Evolutionary conservation across 2,329 filamentous ascomycete genomes (phyloP), one percentile per base, ranked within the genome.

Genomic region (Monilinia polystroma): DNA sequence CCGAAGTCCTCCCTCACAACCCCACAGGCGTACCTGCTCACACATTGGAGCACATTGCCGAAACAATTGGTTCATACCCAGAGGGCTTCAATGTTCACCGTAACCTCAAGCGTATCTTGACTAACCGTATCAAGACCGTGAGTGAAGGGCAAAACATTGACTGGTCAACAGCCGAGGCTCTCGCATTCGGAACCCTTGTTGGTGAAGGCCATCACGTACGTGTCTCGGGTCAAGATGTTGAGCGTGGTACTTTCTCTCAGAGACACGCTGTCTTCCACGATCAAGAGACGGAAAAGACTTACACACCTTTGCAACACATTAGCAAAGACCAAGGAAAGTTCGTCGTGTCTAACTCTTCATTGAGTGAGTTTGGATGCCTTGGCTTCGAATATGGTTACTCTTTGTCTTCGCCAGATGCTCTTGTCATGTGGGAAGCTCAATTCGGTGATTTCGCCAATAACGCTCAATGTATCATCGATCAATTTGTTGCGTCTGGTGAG

Each of bases 381-480:
- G 95, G 95, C 64, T 99, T 99, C 78, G 95, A 99, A 81, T 99
- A 99, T 76, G 95, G 95, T 69, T 99, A 99, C 84, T 99, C 95
- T 3, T 83, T 99, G 69, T 96, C 93, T 38, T 98, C 95, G 41
- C 95, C 95, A 67, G 96, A 97, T 77, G 94, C 95, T 49, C 87
- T 99, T 35, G 94, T 99, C 74, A 96, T 99, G 88, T 99, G 95
- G 95, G 95, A 99, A 82, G 95, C 95, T 49, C 95, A 99, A 80
- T 99, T 99, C 76, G 95, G 95, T 84, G 95, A 99, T 81, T 99
- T 99, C 76, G 95, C 95, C 84, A 99, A 99, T 86, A 99, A 97
- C 77, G 94, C 95, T 54, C 95, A 99, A 81, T 96, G 93, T 79
- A 96, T 99, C 80, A 96, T 99, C 76, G 95, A 99, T 79, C 95